These are phyloP conservation scores for Vitellaria paradoxa DNA, from an alignment of 179 eudicot species.

Conservation along the genomic window DNA sequence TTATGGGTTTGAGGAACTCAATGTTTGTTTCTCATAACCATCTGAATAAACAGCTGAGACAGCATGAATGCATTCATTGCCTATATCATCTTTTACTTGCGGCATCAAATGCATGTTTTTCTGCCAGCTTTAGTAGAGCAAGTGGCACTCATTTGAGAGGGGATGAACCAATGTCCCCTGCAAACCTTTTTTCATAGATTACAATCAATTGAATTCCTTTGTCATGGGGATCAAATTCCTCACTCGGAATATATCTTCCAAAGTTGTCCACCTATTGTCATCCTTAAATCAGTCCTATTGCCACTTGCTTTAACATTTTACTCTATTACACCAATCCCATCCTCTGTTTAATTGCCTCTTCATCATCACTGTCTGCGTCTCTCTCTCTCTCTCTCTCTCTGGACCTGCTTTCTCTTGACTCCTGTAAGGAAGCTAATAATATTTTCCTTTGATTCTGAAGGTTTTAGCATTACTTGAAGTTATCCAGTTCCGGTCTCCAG, in stretches of 20 bases:
- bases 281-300: neutral
- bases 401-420: neutral
- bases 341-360: neutral
- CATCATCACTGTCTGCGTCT: conserved; percentile 3
- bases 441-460: conserved; percentile 27
- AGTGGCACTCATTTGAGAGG: neutral
- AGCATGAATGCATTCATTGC: neutral
- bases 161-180: neutral
- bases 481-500: conserved; percentile 89
- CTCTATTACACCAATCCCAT: neutral
- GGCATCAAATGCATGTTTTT: neutral
- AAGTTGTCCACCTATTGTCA: neutral
- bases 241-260: neutral
- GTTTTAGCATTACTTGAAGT: conserved; percentile 85
- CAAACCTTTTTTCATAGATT: neutral
- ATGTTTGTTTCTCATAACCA: neutral
- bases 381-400: neutral
- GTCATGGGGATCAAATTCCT: neutral
- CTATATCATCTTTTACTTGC: neutral
- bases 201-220: neutral
- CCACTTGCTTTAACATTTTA: neutral
- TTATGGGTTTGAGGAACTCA: neutral
- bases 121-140: neutral
- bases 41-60: neutral
- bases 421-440: neutral